Base-by-base conservation (phyloP, 2,329 filamentous ascomycete genomes). In the Fusarium sp. region DNA sequence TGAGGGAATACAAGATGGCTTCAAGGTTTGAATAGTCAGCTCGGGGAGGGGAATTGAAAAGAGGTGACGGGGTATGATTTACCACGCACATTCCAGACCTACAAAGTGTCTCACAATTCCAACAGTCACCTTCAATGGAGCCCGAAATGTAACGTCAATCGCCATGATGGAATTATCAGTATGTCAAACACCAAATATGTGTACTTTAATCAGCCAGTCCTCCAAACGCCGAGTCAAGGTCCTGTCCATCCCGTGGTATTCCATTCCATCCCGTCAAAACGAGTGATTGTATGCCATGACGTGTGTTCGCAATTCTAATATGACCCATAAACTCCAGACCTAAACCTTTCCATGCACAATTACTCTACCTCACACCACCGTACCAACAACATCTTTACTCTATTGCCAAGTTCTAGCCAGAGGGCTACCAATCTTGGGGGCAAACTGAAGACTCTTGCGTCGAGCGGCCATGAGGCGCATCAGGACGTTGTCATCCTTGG, bases 401-500 rank as follows among this genome's bases (percentile, higher is more conserved):
- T 75, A 82, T 48, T 79, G 82, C 89, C 88, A 90, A 33, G 86
- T 84, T 77, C 86, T 89, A 33, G 90, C 87, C 75, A 95, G 83
- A 5, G 93, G 93, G 81, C 93, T 95, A 24, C 89, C 91, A 66
- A 94, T 84, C 82, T 93, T 92, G 36, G 93, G 93, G 38, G 92
- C 92, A 84, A 91, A 94, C 79, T 94, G 92, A 81, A 94, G 80
- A 79, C 92, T 96, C 88, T 94, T 94, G 69, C 93, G 87, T 69
- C 93, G 87, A 2, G 92, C 93, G 17, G 91, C 90, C 86, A 93
- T 90, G 69, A 95, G 83, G 54, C 90, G 86, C 82, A 89, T 86
- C 70, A 90, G 83, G 63, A 93, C 85, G 26, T 84, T 84, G 76
- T 89, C 84, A 76, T 91, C 87, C 81, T 89, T 89, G 57, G 88